A percentile compares a stretch with the other conserved stretches of the same genome.
phyloP scores from a whole-genome alignment of 2,329 filamentous ascomycete genomes.

The Ophiostoma himal-ulmi region DNA sequence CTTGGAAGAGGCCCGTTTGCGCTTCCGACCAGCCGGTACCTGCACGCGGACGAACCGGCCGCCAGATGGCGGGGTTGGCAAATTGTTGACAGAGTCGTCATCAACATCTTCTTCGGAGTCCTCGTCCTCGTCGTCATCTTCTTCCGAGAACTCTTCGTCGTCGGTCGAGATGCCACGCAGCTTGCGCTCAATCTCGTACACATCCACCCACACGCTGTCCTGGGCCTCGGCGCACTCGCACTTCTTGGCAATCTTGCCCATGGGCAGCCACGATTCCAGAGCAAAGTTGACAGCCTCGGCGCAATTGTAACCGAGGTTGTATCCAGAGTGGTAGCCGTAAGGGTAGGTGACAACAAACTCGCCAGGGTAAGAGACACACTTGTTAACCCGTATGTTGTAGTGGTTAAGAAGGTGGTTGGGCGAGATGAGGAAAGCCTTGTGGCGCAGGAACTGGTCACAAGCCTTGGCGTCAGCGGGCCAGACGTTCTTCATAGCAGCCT shows the following conservation, averaged over 20 bases:
- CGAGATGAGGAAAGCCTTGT: constrained; percentile 96
- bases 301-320: constrained; percentile 97
- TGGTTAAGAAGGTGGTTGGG: constrained; percentile 79
- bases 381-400: constrained; percentile 94
- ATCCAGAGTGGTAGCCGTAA: constrained; percentile 96
- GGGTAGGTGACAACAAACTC: constrained; percentile 99
- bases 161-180: constrained; percentile 83
- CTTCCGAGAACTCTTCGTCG: constrained; percentile 41
- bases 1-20: constrained; percentile 48
- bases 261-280: constrained; percentile 88
- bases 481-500: constrained; percentile 88
- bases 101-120: constrained; percentile 51
- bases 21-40: constrained; percentile 58
- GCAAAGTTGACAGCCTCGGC: constrained; percentile 98
- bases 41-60: constrained; percentile 29
- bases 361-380: constrained; percentile 87
- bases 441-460: constrained; percentile 90
- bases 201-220: constrained; percentile 97
- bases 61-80: constrained; percentile 58
- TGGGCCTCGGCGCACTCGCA: constrained; percentile 92
- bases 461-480: constrained; percentile 95
- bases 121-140: constrained; percentile 63
- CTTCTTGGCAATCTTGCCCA: constrained; percentile 91
- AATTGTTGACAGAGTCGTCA: constrained; percentile 53
- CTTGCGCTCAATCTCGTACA: constrained; percentile 91